phyloP scores from a whole-genome alignment of 1,284 basidiomycete genomes.

The Bondarzewia mesenterica region DNA sequence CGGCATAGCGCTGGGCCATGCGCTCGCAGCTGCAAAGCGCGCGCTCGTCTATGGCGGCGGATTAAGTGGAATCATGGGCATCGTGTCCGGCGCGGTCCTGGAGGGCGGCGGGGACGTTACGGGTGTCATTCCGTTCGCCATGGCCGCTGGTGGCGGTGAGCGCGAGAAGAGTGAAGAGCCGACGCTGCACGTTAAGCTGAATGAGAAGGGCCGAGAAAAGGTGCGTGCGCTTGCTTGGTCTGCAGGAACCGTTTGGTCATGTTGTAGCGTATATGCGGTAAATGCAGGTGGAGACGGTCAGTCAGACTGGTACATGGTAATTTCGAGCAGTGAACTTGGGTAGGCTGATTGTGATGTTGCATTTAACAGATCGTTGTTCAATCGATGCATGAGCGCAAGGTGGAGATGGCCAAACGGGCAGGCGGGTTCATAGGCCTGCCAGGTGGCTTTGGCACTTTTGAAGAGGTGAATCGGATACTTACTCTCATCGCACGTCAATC shows the following conservation, averaged over 20 bases:
- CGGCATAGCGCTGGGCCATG: constrained; percentile 67
- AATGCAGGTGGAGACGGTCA: constrained; percentile 43
- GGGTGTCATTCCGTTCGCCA: constrained; percentile 79
- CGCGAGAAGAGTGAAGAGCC: constrained; percentile 29
- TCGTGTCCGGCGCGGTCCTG: constrained; percentile 65
- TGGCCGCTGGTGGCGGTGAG: constrained; percentile 59
- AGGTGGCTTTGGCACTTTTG: constrained; percentile 89
- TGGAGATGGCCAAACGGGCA: constrained; percentile 76
- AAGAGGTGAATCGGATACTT: constrained; percentile 55
- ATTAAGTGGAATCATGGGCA: constrained; percentile 79
- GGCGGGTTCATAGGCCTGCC: constrained; percentile 82
- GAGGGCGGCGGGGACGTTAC: constrained; percentile 67
- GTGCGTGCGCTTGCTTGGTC: constrained; percentile 21
- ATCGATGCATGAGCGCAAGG: constrained; percentile 90
- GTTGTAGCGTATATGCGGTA: no score
- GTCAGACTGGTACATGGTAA: constrained; percentile 14
- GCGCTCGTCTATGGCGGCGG: constrained; percentile 87
- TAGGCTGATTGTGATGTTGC: not conserved
- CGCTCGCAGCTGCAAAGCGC: constrained; percentile 56
- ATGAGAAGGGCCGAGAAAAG: constrained; percentile 34
- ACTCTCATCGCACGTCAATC: not conserved
- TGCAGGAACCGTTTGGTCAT: not conserved
- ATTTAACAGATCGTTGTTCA: constrained; percentile 58
- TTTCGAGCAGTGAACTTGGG: not conserved
- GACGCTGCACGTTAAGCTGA: constrained; percentile 23